A percentile compares a stretch with the other conserved stretches of the same genome.
phyloP scores from a whole-genome alignment of 2,329 filamentous ascomycete species.

The Elsinoe necatrix region DNA sequence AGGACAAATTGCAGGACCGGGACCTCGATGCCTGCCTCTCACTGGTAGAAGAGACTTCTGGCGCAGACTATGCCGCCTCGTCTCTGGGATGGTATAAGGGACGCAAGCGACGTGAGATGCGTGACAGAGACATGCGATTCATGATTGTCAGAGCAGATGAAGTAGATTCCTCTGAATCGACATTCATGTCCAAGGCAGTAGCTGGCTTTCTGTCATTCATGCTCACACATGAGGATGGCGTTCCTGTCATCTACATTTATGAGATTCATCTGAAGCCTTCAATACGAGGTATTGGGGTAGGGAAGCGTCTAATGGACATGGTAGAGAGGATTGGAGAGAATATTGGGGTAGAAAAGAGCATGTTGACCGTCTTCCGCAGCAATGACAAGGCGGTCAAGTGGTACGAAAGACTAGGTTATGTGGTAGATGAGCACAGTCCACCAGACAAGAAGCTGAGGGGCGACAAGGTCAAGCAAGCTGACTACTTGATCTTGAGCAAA shows the following conservation, averaged over 20 bases:
- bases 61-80: conserved; percentile 55
- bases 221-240: conserved; percentile 58
- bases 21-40: conserved; percentile 45
- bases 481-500: conserved; percentile 49
- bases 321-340: conserved; percentile 46
- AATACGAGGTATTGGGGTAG: conserved; percentile 55
- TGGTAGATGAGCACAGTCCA: conserved; percentile 46
- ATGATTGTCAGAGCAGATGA: conserved; percentile 46
- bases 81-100: conserved; percentile 54
- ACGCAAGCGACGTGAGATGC: conserved; percentile 61
- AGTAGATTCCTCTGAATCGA: background rate
- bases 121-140: conserved; percentile 57
- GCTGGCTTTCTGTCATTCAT: conserved; percentile 53
- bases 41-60: conserved; percentile 56
- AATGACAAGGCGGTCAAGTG: conserved; percentile 52
- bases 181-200: conserved; percentile 15
- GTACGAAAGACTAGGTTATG: conserved; percentile 53
- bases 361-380: conserved; percentile 63
- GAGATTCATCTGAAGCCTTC: conserved; percentile 60
- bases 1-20: conserved; percentile 14
- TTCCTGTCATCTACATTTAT: conserved; percentile 66
- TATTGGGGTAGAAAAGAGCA: conserved; percentile 54
- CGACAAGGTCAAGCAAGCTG: conserved; percentile 41
- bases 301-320: conserved; percentile 49
- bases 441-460: conserved; percentile 40